A percentile compares a stretch with the other conserved stretches of the same genome.
phyloP scores from a whole-genome alignment of 2,329 filamentous ascomycete genomes.

The Dichotomopilus funicola region DNA sequence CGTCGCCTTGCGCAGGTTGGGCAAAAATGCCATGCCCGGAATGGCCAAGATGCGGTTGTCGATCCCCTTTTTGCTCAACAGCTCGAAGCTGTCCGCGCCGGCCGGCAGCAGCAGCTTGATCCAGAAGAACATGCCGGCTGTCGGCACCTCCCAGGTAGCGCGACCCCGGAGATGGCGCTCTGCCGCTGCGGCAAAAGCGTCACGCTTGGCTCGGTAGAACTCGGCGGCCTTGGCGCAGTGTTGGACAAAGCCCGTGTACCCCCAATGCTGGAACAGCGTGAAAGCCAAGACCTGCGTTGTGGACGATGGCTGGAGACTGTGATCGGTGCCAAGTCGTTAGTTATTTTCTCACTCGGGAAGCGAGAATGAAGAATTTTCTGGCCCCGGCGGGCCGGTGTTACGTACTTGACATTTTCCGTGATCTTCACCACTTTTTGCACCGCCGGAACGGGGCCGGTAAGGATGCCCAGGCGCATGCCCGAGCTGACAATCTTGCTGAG shows the following conservation, averaged over 20 bases:
- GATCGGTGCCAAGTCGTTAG: background rate
- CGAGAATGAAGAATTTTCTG: background rate
- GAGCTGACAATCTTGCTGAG: slow-evolving; percentile 17
- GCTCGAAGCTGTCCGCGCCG: slow-evolving; percentile 1
- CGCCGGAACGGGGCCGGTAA: slow-evolving; percentile 5
- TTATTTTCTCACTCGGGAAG: background rate
- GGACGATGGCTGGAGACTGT: slow-evolving; percentile 5
- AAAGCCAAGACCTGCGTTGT: slow-evolving; percentile 3
- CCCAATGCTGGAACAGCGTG: slow-evolving; percentile 4
- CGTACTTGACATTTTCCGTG: slow-evolving; percentile 7
- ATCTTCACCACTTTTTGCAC: slow-evolving; percentile 8
- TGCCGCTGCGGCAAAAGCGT: slow-evolving; percentile 2
- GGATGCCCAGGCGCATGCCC: slow-evolving; percentile 13
- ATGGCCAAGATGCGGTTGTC: slow-evolving; percentile 4
- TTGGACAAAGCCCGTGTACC: slow-evolving; percentile 3
- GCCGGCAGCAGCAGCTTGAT: slow-evolving; percentile 4
- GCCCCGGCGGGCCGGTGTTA: background rate
- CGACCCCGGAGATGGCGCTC: slow-evolving; percentile 2
- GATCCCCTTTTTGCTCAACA: slow-evolving; percentile 7
- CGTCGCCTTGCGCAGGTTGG: slow-evolving; percentile 2
- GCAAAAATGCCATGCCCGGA: slow-evolving; percentile 4
- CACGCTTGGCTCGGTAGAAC: slow-evolving; percentile 3
- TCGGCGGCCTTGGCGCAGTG: slow-evolving; percentile 4
- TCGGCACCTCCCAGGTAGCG: slow-evolving; percentile 1
- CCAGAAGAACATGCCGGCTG: slow-evolving; percentile 9